Evolutionary conservation across 1,139 yeast species (phyloP).

Genomic region (Petasospora rhodanensis): DNA sequence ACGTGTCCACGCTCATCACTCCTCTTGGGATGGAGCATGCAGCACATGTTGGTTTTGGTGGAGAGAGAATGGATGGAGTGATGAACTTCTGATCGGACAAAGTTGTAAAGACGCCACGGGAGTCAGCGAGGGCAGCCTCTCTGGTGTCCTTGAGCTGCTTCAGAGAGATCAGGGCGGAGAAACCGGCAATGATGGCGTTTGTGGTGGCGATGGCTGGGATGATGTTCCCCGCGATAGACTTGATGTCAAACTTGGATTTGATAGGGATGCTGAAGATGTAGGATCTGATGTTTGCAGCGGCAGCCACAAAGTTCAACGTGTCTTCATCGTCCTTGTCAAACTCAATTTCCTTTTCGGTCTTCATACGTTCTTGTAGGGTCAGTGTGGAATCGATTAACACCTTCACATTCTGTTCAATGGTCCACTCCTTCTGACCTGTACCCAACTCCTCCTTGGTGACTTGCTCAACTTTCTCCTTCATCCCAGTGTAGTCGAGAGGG

Average conservation of each 20-base stretch:
- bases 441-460: constrained; percentile 29
- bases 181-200: constrained; percentile 91
- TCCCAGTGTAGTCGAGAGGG: constrained; percentile 43
- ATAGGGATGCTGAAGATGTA: constrained; percentile 64
- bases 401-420: constrained; percentile 55
- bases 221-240: constrained; percentile 94
- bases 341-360: constrained; percentile 42
- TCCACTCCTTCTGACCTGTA: constrained; percentile 63
- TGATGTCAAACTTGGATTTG: constrained; percentile 81
- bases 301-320: constrained; percentile 79
- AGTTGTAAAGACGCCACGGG: constrained; percentile 61
- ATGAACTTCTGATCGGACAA: constrained; percentile 66
- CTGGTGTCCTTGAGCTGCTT: constrained; percentile 39
- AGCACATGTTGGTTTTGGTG: constrained; percentile 66
- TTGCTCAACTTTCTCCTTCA: constrained; percentile 25
- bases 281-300: constrained; percentile 84
- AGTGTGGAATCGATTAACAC: constrained; percentile 51
- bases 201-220: constrained; percentile 99
- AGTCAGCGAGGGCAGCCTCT: constrained; percentile 28
- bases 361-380: constrained; percentile 45
- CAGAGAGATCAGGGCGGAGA: constrained; percentile 70
- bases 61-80: constrained; percentile 54
- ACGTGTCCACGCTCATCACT: constrained; percentile 34
- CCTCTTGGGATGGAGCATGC: constrained; percentile 67
- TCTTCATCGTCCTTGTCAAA: constrained; percentile 97